phyloP scores from a whole-genome alignment of 805 yeast species.

The Pichia heedii region DNA sequence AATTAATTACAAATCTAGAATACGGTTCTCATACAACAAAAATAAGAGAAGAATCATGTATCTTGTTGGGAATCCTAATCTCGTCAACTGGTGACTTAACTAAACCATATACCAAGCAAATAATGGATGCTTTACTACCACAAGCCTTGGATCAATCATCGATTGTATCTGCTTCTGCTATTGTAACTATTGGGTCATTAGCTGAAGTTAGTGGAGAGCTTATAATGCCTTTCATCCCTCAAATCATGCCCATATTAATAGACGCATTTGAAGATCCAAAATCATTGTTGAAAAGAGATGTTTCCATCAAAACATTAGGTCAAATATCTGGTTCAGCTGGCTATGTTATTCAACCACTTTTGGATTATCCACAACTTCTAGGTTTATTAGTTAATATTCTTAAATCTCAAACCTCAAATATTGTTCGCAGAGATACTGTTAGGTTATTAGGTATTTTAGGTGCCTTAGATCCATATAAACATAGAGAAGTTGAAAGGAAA shows the following conservation, averaged over 20 bases:
- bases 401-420: conserved; percentile 67
- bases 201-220: conserved; percentile 85
- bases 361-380: conserved; percentile 84
- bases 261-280: conserved; percentile 90
- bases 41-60: conserved; percentile 81
- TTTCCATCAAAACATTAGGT: conserved; percentile 81
- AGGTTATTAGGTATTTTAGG: conserved; percentile 87
- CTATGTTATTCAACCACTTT: conserved; percentile 85
- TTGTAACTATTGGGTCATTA: conserved; percentile 81
- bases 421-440: conserved; percentile 80
- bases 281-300: conserved; percentile 77
- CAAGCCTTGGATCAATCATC: conserved; percentile 64
- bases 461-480: conserved; percentile 94
- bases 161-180: conserved; percentile 78
- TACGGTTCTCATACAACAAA: conserved; percentile 63
- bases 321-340: conserved; percentile 88
- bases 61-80: conserved; percentile 62
- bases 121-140: conserved; percentile 76
- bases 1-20: conserved; percentile 75
- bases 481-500: conserved; percentile 75
- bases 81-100: conserved; percentile 74
- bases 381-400: conserved; percentile 75
- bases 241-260: conserved; percentile 78
- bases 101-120: conserved; percentile 83
- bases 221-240: conserved; percentile 59